These are phyloP conservation scores for Aspergillus taichungensis DNA, from an alignment of 495 filamentous ascomycete species.

Conservation along the genomic window DNA sequence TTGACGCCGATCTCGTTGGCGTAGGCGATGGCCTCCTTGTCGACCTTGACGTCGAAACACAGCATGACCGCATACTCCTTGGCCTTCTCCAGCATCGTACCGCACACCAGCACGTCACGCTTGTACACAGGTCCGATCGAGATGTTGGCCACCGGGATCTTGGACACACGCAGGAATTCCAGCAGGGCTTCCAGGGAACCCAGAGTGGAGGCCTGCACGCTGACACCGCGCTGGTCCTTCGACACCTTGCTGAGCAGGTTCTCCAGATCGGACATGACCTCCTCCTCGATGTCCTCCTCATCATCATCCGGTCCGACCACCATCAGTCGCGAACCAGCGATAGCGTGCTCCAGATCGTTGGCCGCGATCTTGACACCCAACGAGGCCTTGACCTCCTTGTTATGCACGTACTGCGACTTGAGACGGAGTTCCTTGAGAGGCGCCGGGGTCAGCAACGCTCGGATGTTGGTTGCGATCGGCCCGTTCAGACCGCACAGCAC, in stretches of 20 bases:
- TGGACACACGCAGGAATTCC: constrained; percentile 87
- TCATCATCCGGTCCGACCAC: constrained; percentile 93
- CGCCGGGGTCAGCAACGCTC: constrained; percentile 92
- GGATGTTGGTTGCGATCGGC: constrained; percentile 87
- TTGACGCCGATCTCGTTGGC: constrained; percentile 94
- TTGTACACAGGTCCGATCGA: constrained; percentile 98
- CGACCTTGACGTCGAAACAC: constrained; percentile 98
- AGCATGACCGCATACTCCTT: constrained; percentile 98
- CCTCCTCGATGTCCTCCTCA: constrained; percentile 91
- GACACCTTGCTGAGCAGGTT: constrained; percentile 83
- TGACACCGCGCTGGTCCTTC: constrained; percentile 86
- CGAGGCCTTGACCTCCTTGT: constrained; percentile 98
- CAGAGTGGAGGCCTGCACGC: constrained; percentile 93
- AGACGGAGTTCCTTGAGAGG: constrained; percentile 90
- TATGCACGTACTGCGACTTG: constrained; percentile 92
- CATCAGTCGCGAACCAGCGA: constrained; percentile 89
- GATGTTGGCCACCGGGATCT: constrained; percentile 96
- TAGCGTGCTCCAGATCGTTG: constrained; percentile 91
- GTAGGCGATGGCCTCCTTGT: constrained; percentile 88
- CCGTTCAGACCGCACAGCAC: constrained; percentile 94
- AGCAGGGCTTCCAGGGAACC: constrained; percentile 94
- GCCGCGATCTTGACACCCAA: constrained; percentile 98
- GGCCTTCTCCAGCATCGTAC: constrained; percentile 92
- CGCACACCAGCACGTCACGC: constrained; percentile 95
- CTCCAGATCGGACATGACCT: constrained; percentile 93